These are phyloP conservation scores for Fusarium sp. DNA, from an alignment of 2,329 filamentous ascomycete species.

Conservation along the genomic window DNA sequence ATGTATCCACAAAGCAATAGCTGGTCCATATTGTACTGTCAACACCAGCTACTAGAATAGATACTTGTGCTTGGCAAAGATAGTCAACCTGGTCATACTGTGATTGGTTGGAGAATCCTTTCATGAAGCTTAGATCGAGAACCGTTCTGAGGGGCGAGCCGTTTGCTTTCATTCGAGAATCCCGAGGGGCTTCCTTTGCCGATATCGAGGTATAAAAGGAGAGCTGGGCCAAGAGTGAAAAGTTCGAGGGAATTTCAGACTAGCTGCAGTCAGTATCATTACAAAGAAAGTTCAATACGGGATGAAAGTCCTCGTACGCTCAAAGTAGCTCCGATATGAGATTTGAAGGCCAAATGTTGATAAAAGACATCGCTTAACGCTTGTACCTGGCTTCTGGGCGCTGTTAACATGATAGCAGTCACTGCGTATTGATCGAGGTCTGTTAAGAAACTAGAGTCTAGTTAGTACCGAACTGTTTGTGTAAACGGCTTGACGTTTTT, in stretches of 20 bases:
- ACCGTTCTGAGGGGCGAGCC: neutral
- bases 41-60: neutral
- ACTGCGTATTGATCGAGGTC: too few relatives aligned
- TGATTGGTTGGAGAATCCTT: fast-evolving
- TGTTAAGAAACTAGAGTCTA: too few relatives aligned
- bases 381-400: fast-evolving
- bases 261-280: too few relatives aligned
- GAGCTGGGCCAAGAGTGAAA: fast-evolving
- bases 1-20: slow-evolving; percentile 30
- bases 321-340: neutral
- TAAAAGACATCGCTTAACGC: neutral
- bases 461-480: too few relatives aligned
- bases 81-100: neutral
- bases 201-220: neutral
- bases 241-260: fast-evolving
- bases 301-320: neutral
- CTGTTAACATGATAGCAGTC: neutral
- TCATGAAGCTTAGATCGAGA: neutral
- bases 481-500: too few relatives aligned
- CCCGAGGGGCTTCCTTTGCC: fast-evolving
- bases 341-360: neutral
- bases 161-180: too few relatives aligned
- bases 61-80: slow-evolving; percentile 25
- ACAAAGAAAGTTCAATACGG: too few relatives aligned
- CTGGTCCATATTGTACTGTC: neutral